These are phyloP conservation scores for Wallemia ichthyophaga DNA, from an alignment of 1,284 basidiomycete genomes.

Conservation along the genomic window DNA sequence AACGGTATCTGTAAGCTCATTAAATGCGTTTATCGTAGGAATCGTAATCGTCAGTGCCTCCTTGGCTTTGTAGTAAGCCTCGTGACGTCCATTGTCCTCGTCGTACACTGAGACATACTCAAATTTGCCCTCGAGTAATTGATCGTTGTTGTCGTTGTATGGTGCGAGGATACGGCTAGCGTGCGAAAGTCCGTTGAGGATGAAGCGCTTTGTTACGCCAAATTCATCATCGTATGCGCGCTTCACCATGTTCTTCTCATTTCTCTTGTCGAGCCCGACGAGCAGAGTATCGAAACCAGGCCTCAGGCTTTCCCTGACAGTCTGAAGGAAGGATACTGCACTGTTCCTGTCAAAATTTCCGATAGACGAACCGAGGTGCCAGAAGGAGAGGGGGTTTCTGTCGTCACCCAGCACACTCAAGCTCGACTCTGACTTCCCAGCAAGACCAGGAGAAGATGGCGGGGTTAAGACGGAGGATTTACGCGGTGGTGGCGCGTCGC, in stretches of 20 bases:
- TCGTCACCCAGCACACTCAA: not conserved
- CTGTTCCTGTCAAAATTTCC: slow-evolving; percentile 64
- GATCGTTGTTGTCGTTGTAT: slow-evolving; percentile 7
- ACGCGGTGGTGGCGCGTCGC: not conserved
- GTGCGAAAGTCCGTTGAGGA: slow-evolving; percentile 52
- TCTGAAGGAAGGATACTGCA: slow-evolving; percentile 42
- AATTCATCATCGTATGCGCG: slow-evolving; percentile 21
- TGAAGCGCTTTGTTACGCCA: slow-evolving; percentile 51
- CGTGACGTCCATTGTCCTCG: slow-evolving; percentile 33
- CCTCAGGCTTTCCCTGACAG: slow-evolving; percentile 33
- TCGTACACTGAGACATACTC: slow-evolving; percentile 62
- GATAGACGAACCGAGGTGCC: slow-evolving; percentile 81
- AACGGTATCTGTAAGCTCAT: slow-evolving; percentile 13
- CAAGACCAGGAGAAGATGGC: slow-evolving; percentile 3
- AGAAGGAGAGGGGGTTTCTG: slow-evolving; percentile 32
- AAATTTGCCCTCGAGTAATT: slow-evolving; percentile 40
- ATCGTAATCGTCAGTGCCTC: slow-evolving; percentile 25
- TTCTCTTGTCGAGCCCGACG: slow-evolving; percentile 61
- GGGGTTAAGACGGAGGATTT: not conserved
- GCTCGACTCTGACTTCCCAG: slow-evolving; percentile 5
- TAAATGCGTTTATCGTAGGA: slow-evolving; percentile 16
- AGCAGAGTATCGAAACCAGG: slow-evolving; percentile 23
- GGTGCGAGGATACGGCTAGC: slow-evolving; percentile 9
- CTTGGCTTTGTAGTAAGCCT: slow-evolving; percentile 54
- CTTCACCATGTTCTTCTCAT: slow-evolving; percentile 33